Evolutionary conservation across 2,329 filamentous ascomycete species (phyloP).

Genomic region (Cadophora gregata): DNA sequence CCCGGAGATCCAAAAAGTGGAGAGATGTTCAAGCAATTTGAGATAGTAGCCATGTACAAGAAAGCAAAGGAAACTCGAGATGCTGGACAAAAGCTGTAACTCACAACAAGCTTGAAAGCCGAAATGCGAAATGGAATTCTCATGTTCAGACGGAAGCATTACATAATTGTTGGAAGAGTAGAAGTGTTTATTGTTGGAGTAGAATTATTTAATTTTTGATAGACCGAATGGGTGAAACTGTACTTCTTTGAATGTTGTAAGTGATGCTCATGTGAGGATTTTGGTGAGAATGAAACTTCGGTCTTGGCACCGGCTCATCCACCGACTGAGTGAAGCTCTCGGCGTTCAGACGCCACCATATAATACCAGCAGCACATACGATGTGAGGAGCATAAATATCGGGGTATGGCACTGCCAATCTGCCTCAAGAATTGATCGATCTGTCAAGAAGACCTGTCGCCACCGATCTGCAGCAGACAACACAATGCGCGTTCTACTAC

Average conservation of each 20-base stretch:
- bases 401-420: neutral
- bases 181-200: too few species aligned
- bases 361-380: neutral
- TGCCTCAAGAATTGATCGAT: neutral
- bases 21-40: slow-evolving; percentile 2
- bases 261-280: neutral
- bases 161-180: too few species aligned
- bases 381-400: slow-evolving; percentile 3
- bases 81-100: neutral
- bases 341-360: slow-evolving; percentile 3
- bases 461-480: neutral
- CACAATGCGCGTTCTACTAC: slow-evolving; percentile 49
- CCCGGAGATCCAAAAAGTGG: slow-evolving; percentile 44
- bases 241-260: neutral
- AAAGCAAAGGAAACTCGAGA: neutral
- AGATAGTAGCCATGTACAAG: neutral
- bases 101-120: neutral
- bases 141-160: too few species aligned
- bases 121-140: neutral
- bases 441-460: neutral
- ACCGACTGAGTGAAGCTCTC: neutral
- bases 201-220: too few species aligned
- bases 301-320: slow-evolving; percentile 10
- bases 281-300: neutral
- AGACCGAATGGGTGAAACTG: neutral